A percentile compares a stretch with the other conserved stretches of the same genome.
phyloP scores from a whole-genome alignment of 305 asterid genomes.

The Ilex paraguariensis region DNA sequence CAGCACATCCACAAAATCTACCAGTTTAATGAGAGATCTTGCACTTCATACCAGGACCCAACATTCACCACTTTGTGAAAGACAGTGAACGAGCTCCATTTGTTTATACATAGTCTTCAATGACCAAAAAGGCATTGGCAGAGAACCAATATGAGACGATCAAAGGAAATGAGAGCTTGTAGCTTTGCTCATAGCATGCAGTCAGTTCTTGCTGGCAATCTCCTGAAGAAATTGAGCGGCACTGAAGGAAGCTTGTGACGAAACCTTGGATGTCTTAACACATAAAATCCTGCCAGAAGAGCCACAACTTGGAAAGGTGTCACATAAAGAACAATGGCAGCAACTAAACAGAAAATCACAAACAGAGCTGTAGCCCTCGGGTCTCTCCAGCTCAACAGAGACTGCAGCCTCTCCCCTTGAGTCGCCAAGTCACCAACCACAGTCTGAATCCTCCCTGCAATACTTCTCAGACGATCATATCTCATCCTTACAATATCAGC shows the following conservation, averaged over 20 bases:
- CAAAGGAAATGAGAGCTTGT: background rate
- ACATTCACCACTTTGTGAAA: background rate
- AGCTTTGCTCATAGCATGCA: background rate
- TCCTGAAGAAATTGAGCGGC: conserved; percentile 9
- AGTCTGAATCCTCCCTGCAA: conserved; percentile 10
- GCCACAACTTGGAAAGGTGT: conserved; percentile 10
- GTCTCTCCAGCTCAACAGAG: conserved; percentile 8
- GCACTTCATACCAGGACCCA: background rate
- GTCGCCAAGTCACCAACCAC: conserved; percentile 11
- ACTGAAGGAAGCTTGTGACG: conserved; percentile 10
- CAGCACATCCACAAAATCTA: background rate
- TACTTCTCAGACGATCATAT: conserved; percentile 8
- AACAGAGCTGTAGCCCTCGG: conserved; percentile 9
- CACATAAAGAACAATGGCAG: conserved; percentile 2
- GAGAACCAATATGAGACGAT: background rate
- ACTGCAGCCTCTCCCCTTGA: conserved; percentile 8
- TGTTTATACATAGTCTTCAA: background rate
- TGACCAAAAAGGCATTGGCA: background rate
- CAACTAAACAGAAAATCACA: conserved; percentile 7
- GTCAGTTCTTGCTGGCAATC: conserved; percentile 2
- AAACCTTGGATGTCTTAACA: conserved; percentile 5
- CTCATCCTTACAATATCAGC: conserved; percentile 10
- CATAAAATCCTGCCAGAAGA: background rate
- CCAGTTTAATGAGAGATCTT: background rate
- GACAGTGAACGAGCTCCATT: background rate